phyloP scores from a whole-genome alignment of 2,329 filamentous ascomycete species.

The Cryphonectria parasitica region DNA sequence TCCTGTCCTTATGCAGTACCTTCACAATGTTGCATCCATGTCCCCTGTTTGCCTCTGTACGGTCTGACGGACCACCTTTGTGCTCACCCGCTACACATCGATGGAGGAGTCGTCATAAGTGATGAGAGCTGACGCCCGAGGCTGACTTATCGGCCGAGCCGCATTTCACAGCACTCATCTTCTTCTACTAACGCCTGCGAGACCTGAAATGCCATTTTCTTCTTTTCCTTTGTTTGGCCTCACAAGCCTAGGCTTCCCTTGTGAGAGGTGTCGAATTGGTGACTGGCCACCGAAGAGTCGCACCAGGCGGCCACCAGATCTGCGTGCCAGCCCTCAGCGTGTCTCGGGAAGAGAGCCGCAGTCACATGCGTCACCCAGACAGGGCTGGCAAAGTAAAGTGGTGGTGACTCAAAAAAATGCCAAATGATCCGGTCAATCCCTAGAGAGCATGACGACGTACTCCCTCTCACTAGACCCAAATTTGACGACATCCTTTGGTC shows the following conservation, averaged over 20 bases:
- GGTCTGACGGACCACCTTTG: constrained; percentile 3
- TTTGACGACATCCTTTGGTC: constrained; percentile 84
- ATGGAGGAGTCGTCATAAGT: not conserved
- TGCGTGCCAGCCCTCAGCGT: constrained; percentile 7
- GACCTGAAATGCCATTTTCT: not conserved
- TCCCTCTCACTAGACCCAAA: constrained; percentile 90
- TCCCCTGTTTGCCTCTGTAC: constrained; percentile 12
- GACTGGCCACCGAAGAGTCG: not conserved
- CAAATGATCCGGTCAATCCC: constrained; percentile 39
- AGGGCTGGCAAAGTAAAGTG: not conserved
- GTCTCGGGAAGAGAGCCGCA: constrained; percentile 21
- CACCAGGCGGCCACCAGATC: constrained; percentile 1
- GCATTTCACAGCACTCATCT: constrained; percentile 1
- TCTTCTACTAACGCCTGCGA: constrained; percentile 18
- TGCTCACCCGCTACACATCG: constrained; percentile 2
- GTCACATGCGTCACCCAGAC: constrained; percentile 9
- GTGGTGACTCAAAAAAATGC: not conserved
- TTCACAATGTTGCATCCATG: constrained; percentile 9
- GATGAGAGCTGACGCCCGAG: constrained; percentile 9
- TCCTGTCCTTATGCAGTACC: not conserved
- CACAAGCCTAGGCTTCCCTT: constrained; percentile 6
- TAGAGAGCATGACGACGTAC: constrained; percentile 88
- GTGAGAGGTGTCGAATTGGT: not conserved
- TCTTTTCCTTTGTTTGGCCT: constrained; percentile 1
- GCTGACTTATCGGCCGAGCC: constrained; percentile 1